Evolutionary conservation across 805 yeast genomes (phyloP).

Genomic region (Zygosaccharomyces kombuchaensis): DNA sequence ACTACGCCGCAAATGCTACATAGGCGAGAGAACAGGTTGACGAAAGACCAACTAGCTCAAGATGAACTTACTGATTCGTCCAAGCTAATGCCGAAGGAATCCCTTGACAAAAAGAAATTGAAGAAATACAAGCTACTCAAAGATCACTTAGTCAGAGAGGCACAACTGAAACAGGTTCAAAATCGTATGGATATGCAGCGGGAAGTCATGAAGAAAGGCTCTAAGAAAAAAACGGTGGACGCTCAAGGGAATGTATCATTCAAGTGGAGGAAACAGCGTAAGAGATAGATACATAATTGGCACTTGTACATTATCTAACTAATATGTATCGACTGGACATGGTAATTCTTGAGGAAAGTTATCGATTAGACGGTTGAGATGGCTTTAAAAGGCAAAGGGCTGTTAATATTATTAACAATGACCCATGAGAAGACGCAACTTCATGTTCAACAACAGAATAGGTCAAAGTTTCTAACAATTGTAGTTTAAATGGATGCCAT

Average conservation of each 20-base stretch:
- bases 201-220: slow-evolving; percentile 88
- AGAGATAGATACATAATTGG: slow-evolving; percentile 35
- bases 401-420: too few species aligned
- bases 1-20: slow-evolving; percentile 62
- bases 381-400: too few species aligned
- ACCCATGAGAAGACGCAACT: too few species aligned
- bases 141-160: slow-evolving; percentile 63
- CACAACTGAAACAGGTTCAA: slow-evolving; percentile 63
- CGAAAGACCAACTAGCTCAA: slow-evolving; percentile 50
- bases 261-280: slow-evolving; percentile 83
- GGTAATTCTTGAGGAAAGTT: too few species aligned
- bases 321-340: neutral
- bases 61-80: slow-evolving; percentile 25
- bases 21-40: slow-evolving; percentile 68
- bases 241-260: slow-evolving; percentile 64
- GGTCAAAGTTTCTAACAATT: neutral
- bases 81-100: slow-evolving; percentile 35
- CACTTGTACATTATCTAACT: neutral
- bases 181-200: slow-evolving; percentile 70
- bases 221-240: slow-evolving; percentile 68
- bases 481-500: too few species aligned
- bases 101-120: slow-evolving; percentile 50
- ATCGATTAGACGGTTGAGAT: too few species aligned
- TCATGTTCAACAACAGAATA: too few species aligned
- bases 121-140: slow-evolving; percentile 58